Conservation (phyloP, 2,329 filamentous ascomycete species). For the Colletotrichum gigasporum region DNA sequence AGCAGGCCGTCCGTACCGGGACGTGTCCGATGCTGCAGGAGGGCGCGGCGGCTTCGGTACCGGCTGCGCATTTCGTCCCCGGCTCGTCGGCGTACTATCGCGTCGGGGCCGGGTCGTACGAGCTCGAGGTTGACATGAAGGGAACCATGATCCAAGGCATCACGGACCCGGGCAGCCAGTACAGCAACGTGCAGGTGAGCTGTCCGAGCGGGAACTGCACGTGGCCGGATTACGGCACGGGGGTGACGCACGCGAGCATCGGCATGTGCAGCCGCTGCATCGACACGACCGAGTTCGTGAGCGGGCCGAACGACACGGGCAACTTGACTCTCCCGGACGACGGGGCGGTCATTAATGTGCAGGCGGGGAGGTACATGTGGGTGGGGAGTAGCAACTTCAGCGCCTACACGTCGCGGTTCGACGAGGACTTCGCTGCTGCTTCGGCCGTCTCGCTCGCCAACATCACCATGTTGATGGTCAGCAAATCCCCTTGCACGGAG, state of each 20-base stretch:
- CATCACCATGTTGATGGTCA: constrained; percentile 16
- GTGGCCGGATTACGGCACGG: constrained; percentile 21
- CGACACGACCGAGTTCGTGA: constrained; percentile 22
- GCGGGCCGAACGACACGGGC: not conserved
- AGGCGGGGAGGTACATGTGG: constrained; percentile 15
- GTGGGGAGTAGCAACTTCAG: constrained; percentile 22
- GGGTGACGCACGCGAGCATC: constrained; percentile 20
- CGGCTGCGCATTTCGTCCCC: constrained; percentile 26
- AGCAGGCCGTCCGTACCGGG: constrained; percentile 39
- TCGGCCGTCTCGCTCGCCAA: constrained; percentile 13
- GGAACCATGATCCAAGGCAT: constrained; percentile 41
- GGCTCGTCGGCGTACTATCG: constrained; percentile 34
- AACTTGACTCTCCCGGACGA: constrained; percentile 19
- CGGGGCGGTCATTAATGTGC: constrained; percentile 13
- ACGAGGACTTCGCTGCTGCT: not conserved
- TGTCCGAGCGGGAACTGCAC: constrained; percentile 22
- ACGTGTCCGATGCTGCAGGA: constrained; percentile 19
- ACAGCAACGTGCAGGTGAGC: constrained; percentile 24
- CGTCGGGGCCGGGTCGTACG: constrained; percentile 33
- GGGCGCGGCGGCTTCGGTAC: not conserved
- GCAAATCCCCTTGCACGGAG: not conserved
- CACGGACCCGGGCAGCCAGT: constrained; percentile 36
- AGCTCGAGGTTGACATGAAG: constrained; percentile 42
- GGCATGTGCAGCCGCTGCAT: constrained; percentile 24
- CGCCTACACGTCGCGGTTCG: constrained; percentile 1